Percentiles rank a stretch among this genome's conserved stretches.
phyloP scores from a whole-genome alignment of 768 basidiomycete genomes.

The Collybia sp. region DNA sequence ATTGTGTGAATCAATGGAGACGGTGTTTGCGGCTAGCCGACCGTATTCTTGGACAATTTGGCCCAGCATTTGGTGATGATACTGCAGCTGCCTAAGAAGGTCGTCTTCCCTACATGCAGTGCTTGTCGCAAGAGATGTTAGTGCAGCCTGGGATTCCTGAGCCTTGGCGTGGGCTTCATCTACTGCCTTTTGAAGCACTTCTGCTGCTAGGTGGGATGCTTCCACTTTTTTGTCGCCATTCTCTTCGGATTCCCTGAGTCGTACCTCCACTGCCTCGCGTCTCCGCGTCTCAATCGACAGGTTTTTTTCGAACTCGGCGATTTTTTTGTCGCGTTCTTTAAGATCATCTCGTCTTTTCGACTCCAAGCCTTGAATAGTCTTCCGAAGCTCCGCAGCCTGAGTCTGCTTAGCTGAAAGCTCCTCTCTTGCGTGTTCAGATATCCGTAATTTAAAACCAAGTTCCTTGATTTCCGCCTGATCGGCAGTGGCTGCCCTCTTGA shows the following conservation, averaged over 20 bases:
- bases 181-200: slow-evolving; percentile 23
- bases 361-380: slow-evolving; percentile 44
- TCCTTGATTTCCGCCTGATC: slow-evolving; percentile 66
- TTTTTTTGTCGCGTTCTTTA: slow-evolving; percentile 46
- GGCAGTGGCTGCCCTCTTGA: slow-evolving; percentile 40
- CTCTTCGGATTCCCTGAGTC: slow-evolving; percentile 34
- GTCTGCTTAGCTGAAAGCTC: slow-evolving; percentile 48
- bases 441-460: slow-evolving; percentile 51
- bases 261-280: slow-evolving; percentile 41
- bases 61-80: slow-evolving; percentile 38
- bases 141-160: slow-evolving; percentile 23
- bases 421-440: slow-evolving; percentile 51
- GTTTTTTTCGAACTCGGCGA: slow-evolving; percentile 52
- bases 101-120: slow-evolving; percentile 36
- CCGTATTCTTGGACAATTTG: slow-evolving; percentile 52
- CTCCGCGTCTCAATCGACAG: slow-evolving; percentile 45
- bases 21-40: slow-evolving; percentile 39
- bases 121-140: slow-evolving; percentile 24
- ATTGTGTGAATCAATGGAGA: slow-evolving; percentile 29
- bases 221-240: slow-evolving; percentile 36
- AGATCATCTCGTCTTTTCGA: slow-evolving; percentile 49
- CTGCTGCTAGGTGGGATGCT: slow-evolving; percentile 6
- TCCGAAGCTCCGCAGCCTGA: slow-evolving; percentile 47
- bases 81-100: slow-evolving; percentile 46
- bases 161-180: slow-evolving; percentile 32